Evolutionary conservation across 495 filamentous ascomycete species (phyloP), one percentile per base, ranked within the genome.

Genomic region (Trichoderma erinaceum): DNA sequence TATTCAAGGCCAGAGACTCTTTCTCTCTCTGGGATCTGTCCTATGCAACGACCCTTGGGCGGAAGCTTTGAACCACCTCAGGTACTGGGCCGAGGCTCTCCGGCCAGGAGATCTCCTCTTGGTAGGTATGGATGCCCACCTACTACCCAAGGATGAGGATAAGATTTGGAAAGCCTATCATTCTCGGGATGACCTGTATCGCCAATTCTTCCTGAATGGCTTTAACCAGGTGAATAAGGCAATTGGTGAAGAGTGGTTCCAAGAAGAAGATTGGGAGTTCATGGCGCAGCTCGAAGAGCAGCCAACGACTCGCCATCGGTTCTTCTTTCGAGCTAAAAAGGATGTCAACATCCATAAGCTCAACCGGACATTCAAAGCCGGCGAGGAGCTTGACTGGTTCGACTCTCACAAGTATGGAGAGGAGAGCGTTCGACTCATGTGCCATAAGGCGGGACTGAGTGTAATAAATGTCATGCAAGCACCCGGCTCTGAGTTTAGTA

Each of bases 381-480:
- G 67, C 18, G 52, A 48, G 21, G 52, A 63, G 35, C 63, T 68
- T 0, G 67, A 68, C 52, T 68, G 67, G 67, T 68, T 68, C 27
- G 67, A 68, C 61, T 63, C 67, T 18, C 67, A 68, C 41, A 68
- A 64, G 48, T 68, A 64, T n/a, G 58, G 67, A 11, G 56, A 63
- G 18, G 56, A 64, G 23, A 29, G 23, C 58, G 67, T 68, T 41
- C 29, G 43, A 46, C 21, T 27, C 32, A 68, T 68, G 67, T 64
- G 23, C 67, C 16, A 25, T n/a, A 46, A 44, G 41, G 38, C 58
- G 25, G 58, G 43, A 15, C 67, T 68, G 38, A 41, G 41, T 43
- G 67, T 64, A 8, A 32, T 41, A 2, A 41, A 63, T 61, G 38
- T 68, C 23, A 64, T 58, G 67, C 56, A 50, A 48, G 48, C 67